Percentiles rank a stretch among this genome's conserved stretches.
phyloP scores from a whole-genome alignment of 2,329 filamentous ascomycete species.

The Scedosporium aurantiacum region DNA sequence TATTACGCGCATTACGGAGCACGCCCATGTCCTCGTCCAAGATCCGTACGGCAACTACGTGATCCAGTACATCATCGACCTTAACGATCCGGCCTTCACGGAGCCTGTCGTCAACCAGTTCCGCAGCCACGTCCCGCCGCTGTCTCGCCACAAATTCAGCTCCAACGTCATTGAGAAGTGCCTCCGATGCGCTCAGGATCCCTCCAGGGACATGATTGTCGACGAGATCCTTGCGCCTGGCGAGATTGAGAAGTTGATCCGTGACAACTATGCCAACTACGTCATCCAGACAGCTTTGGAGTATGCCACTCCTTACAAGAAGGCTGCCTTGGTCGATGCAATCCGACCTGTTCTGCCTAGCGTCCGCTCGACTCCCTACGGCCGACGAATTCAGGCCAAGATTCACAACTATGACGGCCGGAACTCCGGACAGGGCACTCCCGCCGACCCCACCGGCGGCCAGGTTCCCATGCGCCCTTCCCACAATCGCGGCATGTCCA shows the following conservation, averaged over 20 bases:
- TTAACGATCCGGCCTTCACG: slow-evolving; percentile 79
- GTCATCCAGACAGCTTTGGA: slow-evolving; percentile 95
- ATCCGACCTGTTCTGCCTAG: slow-evolving; percentile 76
- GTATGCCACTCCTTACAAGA: slow-evolving; percentile 63
- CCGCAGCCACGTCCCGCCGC: slow-evolving; percentile 55
- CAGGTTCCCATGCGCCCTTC: slow-evolving; percentile 37
- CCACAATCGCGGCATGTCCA: slow-evolving; percentile 31
- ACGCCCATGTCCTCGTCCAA: slow-evolving; percentile 82
- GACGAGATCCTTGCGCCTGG: slow-evolving; percentile 63
- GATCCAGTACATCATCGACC: slow-evolving; percentile 94
- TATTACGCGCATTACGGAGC: slow-evolving; percentile 74
- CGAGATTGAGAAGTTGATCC: slow-evolving; percentile 80
- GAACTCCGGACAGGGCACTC: slow-evolving; percentile 38
- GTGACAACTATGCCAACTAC: slow-evolving; percentile 93
- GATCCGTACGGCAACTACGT: slow-evolving; percentile 99
- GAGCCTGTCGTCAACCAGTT: slow-evolving; percentile 80
- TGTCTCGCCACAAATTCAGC: slow-evolving; percentile 95
- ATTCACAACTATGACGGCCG: slow-evolving; percentile 52
- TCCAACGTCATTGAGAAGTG: slow-evolving; percentile 98
- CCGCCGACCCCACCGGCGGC: slow-evolving; percentile 40
- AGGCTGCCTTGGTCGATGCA: slow-evolving; percentile 65
- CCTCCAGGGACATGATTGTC: slow-evolving; percentile 70
- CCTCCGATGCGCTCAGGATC: slow-evolving; percentile 67
- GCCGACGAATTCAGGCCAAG: slow-evolving; percentile 86
- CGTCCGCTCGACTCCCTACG: slow-evolving; percentile 86